Evolutionary conservation across 805 yeast species (phyloP).

Genomic region (Candida rishiriensis): DNA sequence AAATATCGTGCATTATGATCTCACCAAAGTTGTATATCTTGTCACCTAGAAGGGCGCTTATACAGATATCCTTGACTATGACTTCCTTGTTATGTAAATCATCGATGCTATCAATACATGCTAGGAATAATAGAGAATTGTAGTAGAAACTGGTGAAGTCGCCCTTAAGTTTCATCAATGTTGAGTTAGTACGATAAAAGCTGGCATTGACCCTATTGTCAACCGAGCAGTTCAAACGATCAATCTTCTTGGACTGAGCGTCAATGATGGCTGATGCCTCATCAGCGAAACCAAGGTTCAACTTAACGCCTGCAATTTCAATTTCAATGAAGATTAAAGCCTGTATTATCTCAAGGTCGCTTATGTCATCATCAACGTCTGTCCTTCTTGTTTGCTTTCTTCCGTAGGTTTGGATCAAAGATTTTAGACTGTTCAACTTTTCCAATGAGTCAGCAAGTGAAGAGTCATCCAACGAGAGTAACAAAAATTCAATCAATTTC

Average conservation of each 20-base stretch:
- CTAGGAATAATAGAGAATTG: slow-evolving; percentile 75
- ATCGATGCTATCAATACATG: slow-evolving; percentile 54
- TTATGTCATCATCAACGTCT: slow-evolving; percentile 26
- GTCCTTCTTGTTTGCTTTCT: slow-evolving; percentile 27
- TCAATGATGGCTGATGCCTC: slow-evolving; percentile 70
- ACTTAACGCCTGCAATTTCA: slow-evolving; percentile 70
- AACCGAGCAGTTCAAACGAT: slow-evolving; percentile 43
- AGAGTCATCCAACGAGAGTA: slow-evolving; percentile 43
- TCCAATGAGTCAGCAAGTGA: slow-evolving; percentile 45
- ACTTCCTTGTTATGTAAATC: slow-evolving; percentile 35
- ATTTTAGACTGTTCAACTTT: slow-evolving; percentile 41
- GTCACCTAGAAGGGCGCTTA: slow-evolving; percentile 88
- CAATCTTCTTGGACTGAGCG: slow-evolving; percentile 52
- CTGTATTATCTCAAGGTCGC: slow-evolving; percentile 34
- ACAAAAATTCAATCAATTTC: slow-evolving; percentile 70
- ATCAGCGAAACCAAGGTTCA: slow-evolving; percentile 47
- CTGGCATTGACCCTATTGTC: slow-evolving; percentile 74
- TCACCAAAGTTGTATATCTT: slow-evolving; percentile 95
- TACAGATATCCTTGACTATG: slow-evolving; percentile 68
- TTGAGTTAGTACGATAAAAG: slow-evolving; percentile 75
- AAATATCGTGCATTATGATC: slow-evolving; percentile 82
- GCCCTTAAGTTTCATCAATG: slow-evolving; percentile 64
- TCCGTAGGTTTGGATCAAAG: slow-evolving; percentile 40
- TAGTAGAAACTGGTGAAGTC: slow-evolving; percentile 82
- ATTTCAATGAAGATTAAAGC: slow-evolving; percentile 57